A percentile compares a stretch with the other conserved stretches of the same genome.
Evolutionary conservation across 2,329 filamentous ascomycete species (phyloP).

Genomic region (Plenodomus tracheiphilus): DNA sequence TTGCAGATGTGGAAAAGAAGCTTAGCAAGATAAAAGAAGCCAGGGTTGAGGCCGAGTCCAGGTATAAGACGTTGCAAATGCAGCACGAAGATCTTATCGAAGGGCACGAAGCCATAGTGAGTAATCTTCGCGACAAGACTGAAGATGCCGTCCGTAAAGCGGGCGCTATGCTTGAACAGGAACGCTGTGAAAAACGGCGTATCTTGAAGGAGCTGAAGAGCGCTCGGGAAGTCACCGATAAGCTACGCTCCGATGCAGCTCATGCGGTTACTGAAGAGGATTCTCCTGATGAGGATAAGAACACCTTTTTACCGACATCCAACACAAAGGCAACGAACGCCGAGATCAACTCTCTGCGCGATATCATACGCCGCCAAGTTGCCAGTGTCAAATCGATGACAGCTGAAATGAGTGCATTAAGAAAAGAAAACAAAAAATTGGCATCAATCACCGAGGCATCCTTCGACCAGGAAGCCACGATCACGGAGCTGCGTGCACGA

Average conservation of each 20-base stretch:
- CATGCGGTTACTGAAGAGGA: constrained; percentile 14
- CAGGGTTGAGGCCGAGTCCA: constrained; percentile 28
- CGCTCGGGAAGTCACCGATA: constrained; percentile 23
- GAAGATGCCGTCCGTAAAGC: constrained; percentile 42
- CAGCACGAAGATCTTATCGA: constrained; percentile 33
- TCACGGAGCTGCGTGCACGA: constrained; percentile 10
- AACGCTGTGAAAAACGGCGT: constrained; percentile 37
- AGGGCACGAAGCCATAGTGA: constrained; percentile 29
- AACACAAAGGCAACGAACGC: constrained; percentile 19
- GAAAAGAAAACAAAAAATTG: constrained; percentile 21
- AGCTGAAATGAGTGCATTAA: constrained; percentile 17
- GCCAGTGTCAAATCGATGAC: constrained; percentile 30
- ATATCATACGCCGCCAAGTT: constrained; percentile 31
- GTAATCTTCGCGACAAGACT: constrained; percentile 38
- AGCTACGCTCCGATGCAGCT: constrained; percentile 18
- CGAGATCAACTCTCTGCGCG: constrained; percentile 32
- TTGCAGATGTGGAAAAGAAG: constrained; percentile 35
- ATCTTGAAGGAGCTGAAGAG: constrained; percentile 31
- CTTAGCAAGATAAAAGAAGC: constrained; percentile 33
- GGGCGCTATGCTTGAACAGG: constrained; percentile 35
- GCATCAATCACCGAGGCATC: constrained; percentile 3
- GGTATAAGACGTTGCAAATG: constrained; percentile 28
- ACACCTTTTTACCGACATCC: constrained; percentile 4
- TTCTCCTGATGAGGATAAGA: constrained; percentile 14
- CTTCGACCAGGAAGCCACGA: constrained; percentile 7